phyloP scores from a whole-genome alignment of 805 yeast genomes.

The Monosporozyma unispora region DNA sequence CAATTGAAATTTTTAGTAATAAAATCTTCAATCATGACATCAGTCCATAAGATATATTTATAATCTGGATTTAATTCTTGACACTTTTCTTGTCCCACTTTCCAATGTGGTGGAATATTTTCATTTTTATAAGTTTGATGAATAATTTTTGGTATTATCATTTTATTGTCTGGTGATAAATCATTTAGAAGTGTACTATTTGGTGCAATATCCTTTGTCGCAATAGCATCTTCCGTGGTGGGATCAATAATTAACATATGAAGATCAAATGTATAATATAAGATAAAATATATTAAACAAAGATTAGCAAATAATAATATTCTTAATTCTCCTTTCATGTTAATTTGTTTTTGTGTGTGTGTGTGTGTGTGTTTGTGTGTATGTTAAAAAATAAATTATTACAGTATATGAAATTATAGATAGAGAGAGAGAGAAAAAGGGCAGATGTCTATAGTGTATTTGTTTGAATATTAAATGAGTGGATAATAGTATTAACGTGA shows the following conservation, averaged over 20 bases:
- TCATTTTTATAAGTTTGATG: constrained; percentile 85
- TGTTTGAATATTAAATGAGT: too few species aligned
- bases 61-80: constrained; percentile 75
- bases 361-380: neutral
- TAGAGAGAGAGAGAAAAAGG: too few species aligned
- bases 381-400: too few species aligned
- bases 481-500: too few species aligned
- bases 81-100: constrained; percentile 64
- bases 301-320: constrained; percentile 51
- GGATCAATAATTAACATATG: constrained; percentile 64
- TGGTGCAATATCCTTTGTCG: constrained; percentile 37
- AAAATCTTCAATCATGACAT: constrained; percentile 68
- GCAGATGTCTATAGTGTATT: too few species aligned
- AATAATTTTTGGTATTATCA: constrained; percentile 72
- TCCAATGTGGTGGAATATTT: constrained; percentile 74
- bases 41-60: constrained; percentile 84
- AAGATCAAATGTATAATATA: constrained; percentile 58
- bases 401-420: too few species aligned
- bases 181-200: constrained; percentile 10
- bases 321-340: constrained; percentile 56
- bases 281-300: constrained; percentile 39
- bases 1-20: constrained; percentile 75
- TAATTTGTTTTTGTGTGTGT: neutral
- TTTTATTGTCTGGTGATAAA: neutral
- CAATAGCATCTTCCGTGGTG: constrained; percentile 50